These are phyloP conservation scores for Macrophomina pseudophaseolina DNA, from an alignment of 2,329 filamentous ascomycete genomes.

Conservation along the genomic window DNA sequence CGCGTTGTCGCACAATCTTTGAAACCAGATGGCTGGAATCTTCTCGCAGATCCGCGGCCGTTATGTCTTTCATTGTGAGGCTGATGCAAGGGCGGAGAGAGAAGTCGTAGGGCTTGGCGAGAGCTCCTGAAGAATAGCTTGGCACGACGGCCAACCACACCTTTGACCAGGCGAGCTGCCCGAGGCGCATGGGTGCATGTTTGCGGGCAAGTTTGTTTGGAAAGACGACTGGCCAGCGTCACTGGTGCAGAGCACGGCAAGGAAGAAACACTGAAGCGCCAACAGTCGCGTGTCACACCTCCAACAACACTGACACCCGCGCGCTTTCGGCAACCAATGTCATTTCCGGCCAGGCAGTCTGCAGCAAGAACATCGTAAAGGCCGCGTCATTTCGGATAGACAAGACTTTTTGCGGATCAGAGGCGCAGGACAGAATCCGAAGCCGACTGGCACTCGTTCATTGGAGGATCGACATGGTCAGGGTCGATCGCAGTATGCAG, in stretches of 20 bases:
- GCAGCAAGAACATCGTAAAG: conserved; percentile 4
- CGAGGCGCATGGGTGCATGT: conserved; percentile 7
- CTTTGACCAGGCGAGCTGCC: neutral
- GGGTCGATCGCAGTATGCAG: neutral
- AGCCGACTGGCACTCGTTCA: conserved; percentile 4
- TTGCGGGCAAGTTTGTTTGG: conserved; percentile 1
- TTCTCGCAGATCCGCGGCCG: conserved; percentile 13
- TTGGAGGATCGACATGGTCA: conserved; percentile 4
- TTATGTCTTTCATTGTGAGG: conserved; percentile 26
- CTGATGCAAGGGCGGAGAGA: conserved; percentile 26
- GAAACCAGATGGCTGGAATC: conserved; percentile 19
- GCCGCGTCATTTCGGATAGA: conserved; percentile 11
- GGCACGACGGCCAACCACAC: conserved; percentile 18
- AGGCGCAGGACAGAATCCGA: conserved; percentile 15
- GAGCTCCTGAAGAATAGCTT: conserved; percentile 26
- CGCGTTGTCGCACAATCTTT: neutral
- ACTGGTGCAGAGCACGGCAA: conserved; percentile 1
- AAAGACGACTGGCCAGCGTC: neutral
- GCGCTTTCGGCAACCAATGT: conserved; percentile 6
- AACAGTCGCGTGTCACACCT: neutral
- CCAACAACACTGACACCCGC: conserved; percentile 1
- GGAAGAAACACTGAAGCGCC: conserved; percentile 18
- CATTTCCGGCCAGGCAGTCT: conserved; percentile 6
- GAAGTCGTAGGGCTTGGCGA: conserved; percentile 25
- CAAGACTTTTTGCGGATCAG: neutral